phyloP scores from a whole-genome alignment of 2,329 filamentous ascomycete species.

The Nothopassalora personata region DNA sequence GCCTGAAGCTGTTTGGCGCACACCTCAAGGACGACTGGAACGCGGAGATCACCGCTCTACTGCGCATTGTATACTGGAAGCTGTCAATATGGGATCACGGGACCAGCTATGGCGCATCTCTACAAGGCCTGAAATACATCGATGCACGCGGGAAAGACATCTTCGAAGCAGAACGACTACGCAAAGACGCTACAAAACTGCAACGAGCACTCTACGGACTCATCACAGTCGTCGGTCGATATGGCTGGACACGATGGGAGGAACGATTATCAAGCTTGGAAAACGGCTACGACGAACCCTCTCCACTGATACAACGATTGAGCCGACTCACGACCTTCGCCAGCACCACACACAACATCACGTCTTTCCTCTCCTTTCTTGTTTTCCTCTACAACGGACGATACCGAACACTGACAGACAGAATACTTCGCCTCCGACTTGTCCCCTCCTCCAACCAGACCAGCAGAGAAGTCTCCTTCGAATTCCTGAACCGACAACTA shows the following conservation, averaged over 20 bases:
- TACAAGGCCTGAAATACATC: constrained; percentile 86
- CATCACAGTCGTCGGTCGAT: constrained; percentile 79
- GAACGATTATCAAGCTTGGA: constrained; percentile 73
- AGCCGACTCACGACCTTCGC: constrained; percentile 63
- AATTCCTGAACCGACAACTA: constrained; percentile 93
- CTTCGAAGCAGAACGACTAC: constrained; percentile 25
- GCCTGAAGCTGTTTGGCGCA: constrained; percentile 75
- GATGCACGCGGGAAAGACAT: constrained; percentile 58
- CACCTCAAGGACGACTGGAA: constrained; percentile 82
- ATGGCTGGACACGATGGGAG: constrained; percentile 90
- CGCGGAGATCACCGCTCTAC: constrained; percentile 71
- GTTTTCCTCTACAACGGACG: constrained; percentile 86
- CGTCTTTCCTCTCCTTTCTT: constrained; percentile 78
- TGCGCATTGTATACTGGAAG: constrained; percentile 83
- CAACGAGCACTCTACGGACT: constrained; percentile 84
- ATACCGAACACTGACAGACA: constrained; percentile 85
- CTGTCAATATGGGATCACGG: constrained; percentile 95
- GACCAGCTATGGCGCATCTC: constrained; percentile 84
- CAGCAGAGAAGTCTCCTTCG: constrained; percentile 87
- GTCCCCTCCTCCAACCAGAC: constrained; percentile 80
- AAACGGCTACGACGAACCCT: constrained; percentile 62
- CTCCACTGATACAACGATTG: constrained; percentile 51
- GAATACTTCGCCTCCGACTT: constrained; percentile 75
- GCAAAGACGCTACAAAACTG: constrained; percentile 66
- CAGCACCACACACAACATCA: constrained; percentile 71